Base-by-base conservation (phyloP, 176 grass and related monocot genomes). In the Neostapfia colusana region DNA sequence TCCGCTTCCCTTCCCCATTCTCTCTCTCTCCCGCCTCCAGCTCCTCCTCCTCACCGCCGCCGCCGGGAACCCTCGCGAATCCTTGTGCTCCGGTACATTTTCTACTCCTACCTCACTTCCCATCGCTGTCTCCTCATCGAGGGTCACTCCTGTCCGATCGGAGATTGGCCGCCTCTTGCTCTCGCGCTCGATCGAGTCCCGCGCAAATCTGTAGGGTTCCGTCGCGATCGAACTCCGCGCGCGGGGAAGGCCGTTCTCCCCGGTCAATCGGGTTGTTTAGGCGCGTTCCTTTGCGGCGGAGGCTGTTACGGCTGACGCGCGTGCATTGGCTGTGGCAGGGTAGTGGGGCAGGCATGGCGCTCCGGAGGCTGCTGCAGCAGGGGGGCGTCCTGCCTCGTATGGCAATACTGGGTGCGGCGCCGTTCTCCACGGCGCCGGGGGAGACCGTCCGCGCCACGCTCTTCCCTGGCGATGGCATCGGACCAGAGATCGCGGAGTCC, bases 381-480 rank as follows among this genome's bases (percentile, higher is more conserved):
- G 81, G 86, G 64, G 80, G 28, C 65, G 56, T 84, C 42, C 81
- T 88, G 71, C 86, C 76, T 21, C 76, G 81, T 76, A 55, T 84
- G 76, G 25, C 57, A 57, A 57, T 76, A 18, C 71, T 81, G 27
- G 21, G 54, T 2, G 80, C 64, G 7, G 43, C 76, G 8, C 66
- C 81, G 8, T 84, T 88, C 23, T 88, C 86, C 10, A 88, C 86
- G 55, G 76, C 54, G 16, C 34, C 81, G 6, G 76, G 76, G 28
- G 86, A 88, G 81, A 80, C 81, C 34, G 48, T 88, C 70, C 86
- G 81, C 57, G 95, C 95, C 8, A 98, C 91, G 24, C 87, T 98
- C 76, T 98, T 98, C 54, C 95, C 95, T 1, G 95, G 95, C 10
- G 95, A 98, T 51, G 95, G 95, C 27, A 92, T 98, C 82, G 95